phyloP scores from a whole-genome alignment of 805 yeast genomes.

The Lachancea waltii region DNA sequence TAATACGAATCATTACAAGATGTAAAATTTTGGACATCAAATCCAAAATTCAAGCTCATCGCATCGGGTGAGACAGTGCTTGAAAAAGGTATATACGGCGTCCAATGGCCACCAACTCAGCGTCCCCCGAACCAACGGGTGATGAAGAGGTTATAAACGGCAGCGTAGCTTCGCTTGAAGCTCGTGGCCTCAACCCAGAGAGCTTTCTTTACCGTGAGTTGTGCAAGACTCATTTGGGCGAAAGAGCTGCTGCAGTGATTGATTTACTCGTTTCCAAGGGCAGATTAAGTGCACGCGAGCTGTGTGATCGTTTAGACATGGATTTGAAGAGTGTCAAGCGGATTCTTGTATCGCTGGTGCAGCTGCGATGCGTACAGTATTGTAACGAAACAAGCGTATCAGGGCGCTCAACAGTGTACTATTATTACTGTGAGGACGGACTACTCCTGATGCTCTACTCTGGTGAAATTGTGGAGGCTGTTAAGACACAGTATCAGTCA shows the following conservation, averaged over 20 bases:
- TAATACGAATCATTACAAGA: no score
- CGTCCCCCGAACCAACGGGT: slow-evolving; percentile 4
- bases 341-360: slow-evolving; percentile 69
- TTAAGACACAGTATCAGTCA: slow-evolving; percentile 35
- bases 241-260: slow-evolving; percentile 59
- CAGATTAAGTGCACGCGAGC: slow-evolving; percentile 50
- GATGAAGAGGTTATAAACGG: slow-evolving; percentile 2
- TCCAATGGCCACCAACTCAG: slow-evolving; percentile 7
- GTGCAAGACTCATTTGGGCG: slow-evolving; percentile 57
- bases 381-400: slow-evolving; percentile 42
- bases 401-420: slow-evolving; percentile 37
- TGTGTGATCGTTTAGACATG: slow-evolving; percentile 41
- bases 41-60: slow-evolving; percentile 4
- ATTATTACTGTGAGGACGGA: slow-evolving; percentile 60
- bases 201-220: slow-evolving; percentile 52
- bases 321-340: slow-evolving; percentile 50
- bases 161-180: slow-evolving; percentile 27
- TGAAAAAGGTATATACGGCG: neutral
- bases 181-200: slow-evolving; percentile 54
- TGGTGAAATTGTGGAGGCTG: slow-evolving; percentile 61
- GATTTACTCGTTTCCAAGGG: slow-evolving; percentile 62
- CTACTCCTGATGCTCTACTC: slow-evolving; percentile 58
- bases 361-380: slow-evolving; percentile 65
- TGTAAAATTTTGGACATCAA: neutral
- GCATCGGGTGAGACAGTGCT: neutral